phyloP scores from a whole-genome alignment of 2,329 filamentous ascomycete species.

The Cercospora brassicicola region DNA sequence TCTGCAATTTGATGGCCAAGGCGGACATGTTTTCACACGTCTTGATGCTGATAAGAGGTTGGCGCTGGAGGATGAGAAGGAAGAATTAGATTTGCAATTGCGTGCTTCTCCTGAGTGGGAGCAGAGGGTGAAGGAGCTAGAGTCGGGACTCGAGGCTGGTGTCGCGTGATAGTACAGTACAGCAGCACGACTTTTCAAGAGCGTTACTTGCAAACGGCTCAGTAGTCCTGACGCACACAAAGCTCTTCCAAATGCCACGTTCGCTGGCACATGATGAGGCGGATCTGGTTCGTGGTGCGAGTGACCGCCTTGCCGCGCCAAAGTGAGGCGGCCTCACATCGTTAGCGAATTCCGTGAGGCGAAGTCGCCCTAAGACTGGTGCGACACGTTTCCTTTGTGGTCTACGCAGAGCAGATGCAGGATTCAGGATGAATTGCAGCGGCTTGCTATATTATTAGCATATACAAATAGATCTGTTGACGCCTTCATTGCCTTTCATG shows the following conservation, averaged over 20 bases:
- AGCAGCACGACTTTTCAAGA: not conserved
- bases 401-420: not conserved
- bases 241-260: not conserved
- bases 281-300: not conserved
- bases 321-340: slow-evolving; percentile 1
- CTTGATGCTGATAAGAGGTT: slow-evolving; percentile 85
- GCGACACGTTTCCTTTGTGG: not conserved
- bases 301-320: not conserved
- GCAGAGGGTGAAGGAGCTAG: slow-evolving; percentile 76
- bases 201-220: not conserved
- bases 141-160: slow-evolving; percentile 50
- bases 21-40: slow-evolving; percentile 82
- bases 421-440: not conserved
- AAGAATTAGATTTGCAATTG: slow-evolving; percentile 83
- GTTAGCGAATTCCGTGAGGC: not conserved
- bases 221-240: too few species aligned
- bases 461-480: not conserved
- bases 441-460: not conserved
- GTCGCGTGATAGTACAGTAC: not conserved
- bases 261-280: not conserved
- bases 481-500: not conserved
- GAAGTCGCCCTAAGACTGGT: not conserved
- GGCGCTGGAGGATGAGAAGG: slow-evolving; percentile 90
- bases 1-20: slow-evolving; percentile 94
- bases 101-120: slow-evolving; percentile 85